These are phyloP conservation scores for Talaromyces marneffei DNA, from an alignment of 2,329 filamentous ascomycete species.

Conservation along the genomic window DNA sequence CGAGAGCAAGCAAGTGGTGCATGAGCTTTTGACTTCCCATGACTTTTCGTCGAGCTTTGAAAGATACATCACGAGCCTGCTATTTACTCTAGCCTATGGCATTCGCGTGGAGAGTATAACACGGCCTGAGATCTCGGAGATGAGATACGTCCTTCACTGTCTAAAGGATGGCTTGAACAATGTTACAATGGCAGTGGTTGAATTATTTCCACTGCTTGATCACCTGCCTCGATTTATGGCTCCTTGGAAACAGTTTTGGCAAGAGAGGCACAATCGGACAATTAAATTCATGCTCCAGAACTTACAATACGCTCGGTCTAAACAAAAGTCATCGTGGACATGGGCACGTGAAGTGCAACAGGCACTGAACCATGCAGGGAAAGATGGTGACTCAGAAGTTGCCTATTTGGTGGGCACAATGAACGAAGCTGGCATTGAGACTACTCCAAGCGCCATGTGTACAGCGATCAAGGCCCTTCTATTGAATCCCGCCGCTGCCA, in stretches of 20 bases:
- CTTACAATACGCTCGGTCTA: constrained; percentile 8
- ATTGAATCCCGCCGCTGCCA: constrained; percentile 38
- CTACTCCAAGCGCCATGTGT: constrained; percentile 43
- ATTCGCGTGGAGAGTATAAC: constrained; percentile 40
- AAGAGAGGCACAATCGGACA: constrained; percentile 16
- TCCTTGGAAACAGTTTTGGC: constrained; percentile 11
- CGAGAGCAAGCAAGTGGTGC: constrained; percentile 43
- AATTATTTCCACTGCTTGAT: constrained; percentile 1
- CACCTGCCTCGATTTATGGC: constrained; percentile 1
- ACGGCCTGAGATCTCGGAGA: constrained; percentile 2
- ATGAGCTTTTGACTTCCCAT: constrained; percentile 34
- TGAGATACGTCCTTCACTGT: background rate
- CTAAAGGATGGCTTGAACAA: background rate
- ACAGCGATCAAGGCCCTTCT: constrained; percentile 44
- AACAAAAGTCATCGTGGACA: constrained; percentile 18
- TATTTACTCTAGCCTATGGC: constrained; percentile 49
- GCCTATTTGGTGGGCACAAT: constrained; percentile 42
- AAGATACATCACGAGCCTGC: constrained; percentile 46
- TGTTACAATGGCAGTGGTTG: background rate
- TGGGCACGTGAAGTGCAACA: constrained; percentile 18
- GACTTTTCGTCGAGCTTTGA: constrained; percentile 45
- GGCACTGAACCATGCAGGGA: constrained; percentile 13
- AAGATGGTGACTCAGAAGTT: constrained; percentile 40
- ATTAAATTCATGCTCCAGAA: constrained; percentile 14
- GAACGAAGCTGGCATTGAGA: constrained; percentile 47